Percentiles rank a stretch among this genome's conserved stretches.
Evolutionary conservation across 177 flowering plant species (phyloP).

Genomic region (Vitis hybrid): DNA sequence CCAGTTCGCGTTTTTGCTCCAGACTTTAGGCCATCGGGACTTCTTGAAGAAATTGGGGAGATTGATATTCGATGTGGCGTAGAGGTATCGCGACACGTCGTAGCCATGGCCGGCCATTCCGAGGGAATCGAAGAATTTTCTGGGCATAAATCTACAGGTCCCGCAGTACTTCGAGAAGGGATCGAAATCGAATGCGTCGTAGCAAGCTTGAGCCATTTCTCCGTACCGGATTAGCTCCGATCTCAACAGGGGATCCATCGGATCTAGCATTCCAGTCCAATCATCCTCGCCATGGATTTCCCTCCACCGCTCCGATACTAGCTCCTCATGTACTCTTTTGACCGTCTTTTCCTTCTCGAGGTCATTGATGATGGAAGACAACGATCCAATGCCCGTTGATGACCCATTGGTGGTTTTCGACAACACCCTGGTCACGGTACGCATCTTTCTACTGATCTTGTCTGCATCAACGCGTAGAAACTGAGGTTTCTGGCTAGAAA

Average conservation of each 20-base stretch:
- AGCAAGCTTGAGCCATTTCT: conserved; percentile 83
- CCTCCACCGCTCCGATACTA: neutral
- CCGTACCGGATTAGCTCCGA: conserved; percentile 78
- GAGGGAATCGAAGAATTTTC: conserved; percentile 32
- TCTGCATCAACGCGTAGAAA: neutral
- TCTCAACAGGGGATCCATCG: conserved; percentile 64
- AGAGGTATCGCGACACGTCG: conserved; percentile 46
- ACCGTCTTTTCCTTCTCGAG: conserved; percentile 14
- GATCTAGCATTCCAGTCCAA: conserved; percentile 74
- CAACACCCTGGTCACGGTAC: neutral
- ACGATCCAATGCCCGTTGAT: neutral
- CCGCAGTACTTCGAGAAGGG: conserved; percentile 67
- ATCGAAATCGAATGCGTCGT: conserved; percentile 82
- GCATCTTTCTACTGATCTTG: neutral
- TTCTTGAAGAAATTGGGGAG: conserved; percentile 63
- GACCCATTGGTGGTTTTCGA: conserved; percentile 20
- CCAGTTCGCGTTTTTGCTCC: conserved; percentile 86
- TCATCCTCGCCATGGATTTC: conserved; percentile 62
- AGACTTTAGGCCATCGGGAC: conserved; percentile 54
- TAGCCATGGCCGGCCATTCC: conserved; percentile 33
- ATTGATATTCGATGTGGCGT: conserved; percentile 52
- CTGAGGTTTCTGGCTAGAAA: neutral
- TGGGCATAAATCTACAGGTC: conserved; percentile 31
- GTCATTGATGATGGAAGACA: conserved; percentile 22
- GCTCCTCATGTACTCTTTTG: conserved; percentile 1